A percentile compares a stretch with the other conserved stretches of the same genome.
Conservation (phyloP, 352 stramenopile species). For the Phytophthora palmivora region DNA sequence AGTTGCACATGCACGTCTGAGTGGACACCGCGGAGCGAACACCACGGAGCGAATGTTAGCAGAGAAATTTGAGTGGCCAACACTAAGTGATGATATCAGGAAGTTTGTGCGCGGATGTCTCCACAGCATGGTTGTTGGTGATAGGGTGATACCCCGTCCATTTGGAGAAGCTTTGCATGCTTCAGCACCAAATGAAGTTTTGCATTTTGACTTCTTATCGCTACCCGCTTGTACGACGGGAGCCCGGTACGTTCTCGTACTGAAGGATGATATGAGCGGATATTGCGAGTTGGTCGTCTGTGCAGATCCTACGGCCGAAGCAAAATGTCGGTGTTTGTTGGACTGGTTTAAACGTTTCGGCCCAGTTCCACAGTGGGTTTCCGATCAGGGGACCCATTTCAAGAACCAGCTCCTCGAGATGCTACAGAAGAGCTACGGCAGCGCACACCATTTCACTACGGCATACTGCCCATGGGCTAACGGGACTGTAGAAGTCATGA, state of each 20-base stretch:
- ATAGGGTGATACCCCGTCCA: slow-evolving; percentile 16
- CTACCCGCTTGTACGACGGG: slow-evolving; percentile 11
- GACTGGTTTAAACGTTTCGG: slow-evolving; percentile 45
- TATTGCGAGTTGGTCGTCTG: background rate
- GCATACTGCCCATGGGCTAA: too few relatives aligned
- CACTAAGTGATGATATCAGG: slow-evolving; percentile 16
- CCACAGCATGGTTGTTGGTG: slow-evolving; percentile 9
- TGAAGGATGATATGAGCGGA: slow-evolving; percentile 15
- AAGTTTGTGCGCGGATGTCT: slow-evolving; percentile 11
- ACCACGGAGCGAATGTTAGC: too few relatives aligned
- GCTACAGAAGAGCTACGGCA: slow-evolving; percentile 10
- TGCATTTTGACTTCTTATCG: slow-evolving; percentile 53
- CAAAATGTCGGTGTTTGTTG: background rate
- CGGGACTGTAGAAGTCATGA: too few relatives aligned
- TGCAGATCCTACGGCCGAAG: background rate
- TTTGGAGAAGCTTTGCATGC: too few relatives aligned
- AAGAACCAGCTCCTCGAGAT: slow-evolving; percentile 32
- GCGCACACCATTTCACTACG: slow-evolving; percentile 30
- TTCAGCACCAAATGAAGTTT: slow-evolving; percentile 40
- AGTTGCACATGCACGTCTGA: slow-evolving; percentile 24
- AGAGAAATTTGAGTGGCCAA: slow-evolving; percentile 29
- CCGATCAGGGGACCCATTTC: slow-evolving; percentile 36
- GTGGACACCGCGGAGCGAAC: too few relatives aligned
- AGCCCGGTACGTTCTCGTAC: slow-evolving; percentile 20
- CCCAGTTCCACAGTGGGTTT: slow-evolving; percentile 31